Base-by-base conservation (phyloP, 108 stramenopile species). In the Mediolabrus comicus region DNA sequence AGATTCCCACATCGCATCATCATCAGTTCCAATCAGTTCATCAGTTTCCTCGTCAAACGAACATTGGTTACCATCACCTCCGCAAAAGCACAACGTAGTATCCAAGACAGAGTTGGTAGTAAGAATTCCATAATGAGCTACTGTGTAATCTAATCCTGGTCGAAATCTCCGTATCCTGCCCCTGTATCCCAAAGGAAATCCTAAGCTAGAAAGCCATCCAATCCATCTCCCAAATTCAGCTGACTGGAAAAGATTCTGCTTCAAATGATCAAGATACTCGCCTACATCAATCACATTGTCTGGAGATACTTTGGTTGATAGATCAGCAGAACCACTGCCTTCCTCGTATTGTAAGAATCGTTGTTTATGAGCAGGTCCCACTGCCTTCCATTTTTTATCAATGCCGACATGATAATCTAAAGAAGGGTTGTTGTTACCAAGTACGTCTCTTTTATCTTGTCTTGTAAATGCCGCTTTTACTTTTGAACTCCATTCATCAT, bases 71-170 rank as follows among this genome's bases (percentile, higher is more conserved):
- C 89, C 86, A 19, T 76, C 79, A 32, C 85, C 87, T 30, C 61
- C 84, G 53, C 81, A 84, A 65, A 73, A 84, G 62, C 91, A 95
- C 43, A 97, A 69, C 12, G 95, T 96, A 39, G 92, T 94, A 77
- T 97, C 97, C 68, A 97, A 67, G 6, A 94, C 92, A 24, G 87
- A 43, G 55, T 78, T 51, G 0, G 81, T 72, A 25, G 87, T 88
- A 30, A 93, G 59, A 13, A 93, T 75, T 2, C 94, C 95, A 77
- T 96, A 87, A 64, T 97, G 95, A 3, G 98, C 98, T 19, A 98
- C 96, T 1, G 97, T 97, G 69, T 98, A 98, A 79, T 98, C 98
- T 26, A 97, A 77, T 1, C 98, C 98, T 14, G 96, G 95, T 0
- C 98, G 91, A 75, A 98, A 98, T 7, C 96, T 85, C 34, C 98